Conservation (phyloP, 169 alveolate genomes). For the Cytauxzoon felis region DNA sequence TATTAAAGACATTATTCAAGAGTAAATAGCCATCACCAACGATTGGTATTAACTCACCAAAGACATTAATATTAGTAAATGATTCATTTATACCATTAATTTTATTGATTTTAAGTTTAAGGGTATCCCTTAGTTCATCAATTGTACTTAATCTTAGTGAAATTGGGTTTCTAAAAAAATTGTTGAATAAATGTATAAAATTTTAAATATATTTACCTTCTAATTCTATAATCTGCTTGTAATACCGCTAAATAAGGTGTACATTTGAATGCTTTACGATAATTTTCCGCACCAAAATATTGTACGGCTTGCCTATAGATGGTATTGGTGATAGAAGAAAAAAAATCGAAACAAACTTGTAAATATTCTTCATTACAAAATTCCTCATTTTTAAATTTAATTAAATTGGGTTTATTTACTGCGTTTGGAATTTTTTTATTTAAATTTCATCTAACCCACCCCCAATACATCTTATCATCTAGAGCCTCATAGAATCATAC, state of each 20-base stretch:
- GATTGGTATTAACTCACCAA: slow-evolving; percentile 63
- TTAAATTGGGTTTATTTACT: no score
- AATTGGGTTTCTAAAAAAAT: slow-evolving; percentile 37
- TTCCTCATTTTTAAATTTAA: slow-evolving; percentile 26
- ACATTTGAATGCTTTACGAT: slow-evolving; percentile 62
- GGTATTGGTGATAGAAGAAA: no score
- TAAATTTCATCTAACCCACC: no score
- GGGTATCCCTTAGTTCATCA: slow-evolving; percentile 52
- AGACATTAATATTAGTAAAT: slow-evolving; percentile 10
- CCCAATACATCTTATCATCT: no score
- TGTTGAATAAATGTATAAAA: no score
- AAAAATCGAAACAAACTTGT: slow-evolving; percentile 5
- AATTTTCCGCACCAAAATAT: slow-evolving; percentile 63
- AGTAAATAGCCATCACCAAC: slow-evolving; percentile 18
- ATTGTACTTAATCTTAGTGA: slow-evolving; percentile 50
- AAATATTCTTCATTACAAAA: slow-evolving; percentile 17
- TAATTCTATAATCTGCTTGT: slow-evolving; percentile 42
- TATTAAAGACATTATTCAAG: slow-evolving; percentile 15
- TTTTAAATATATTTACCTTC: slow-evolving; percentile 23
- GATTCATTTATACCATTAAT: slow-evolving; percentile 38
- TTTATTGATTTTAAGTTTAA: slow-evolving; percentile 31
- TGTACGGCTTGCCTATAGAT: slow-evolving; percentile 63
- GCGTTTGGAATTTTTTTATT: no score
- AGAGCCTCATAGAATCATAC: no score
- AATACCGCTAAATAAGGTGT: slow-evolving; percentile 26